A percentile compares a stretch with the other conserved stretches of the same genome.
These are phyloP conservation scores for Fusarium mangiferae DNA, from an alignment of 2,329 filamentous ascomycete species.

Conservation along the genomic window DNA sequence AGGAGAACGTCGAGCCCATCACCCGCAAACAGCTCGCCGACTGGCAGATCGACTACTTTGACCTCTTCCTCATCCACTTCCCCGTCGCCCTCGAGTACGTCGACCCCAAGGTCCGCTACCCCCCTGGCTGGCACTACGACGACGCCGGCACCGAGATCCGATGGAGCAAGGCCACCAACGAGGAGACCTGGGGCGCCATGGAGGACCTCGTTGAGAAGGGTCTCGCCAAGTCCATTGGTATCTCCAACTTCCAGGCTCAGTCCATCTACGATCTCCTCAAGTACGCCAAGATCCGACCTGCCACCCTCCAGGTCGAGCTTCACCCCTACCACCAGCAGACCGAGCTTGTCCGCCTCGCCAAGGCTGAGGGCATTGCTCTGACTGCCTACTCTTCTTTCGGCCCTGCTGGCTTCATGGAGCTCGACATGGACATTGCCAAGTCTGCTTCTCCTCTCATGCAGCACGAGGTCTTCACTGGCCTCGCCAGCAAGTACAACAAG, in stretches of 20 bases:
- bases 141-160: conserved; percentile 68
- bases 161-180: conserved; percentile 75
- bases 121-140: conserved; percentile 79
- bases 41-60: conserved; percentile 90
- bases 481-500: conserved; percentile 77
- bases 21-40: conserved; percentile 80
- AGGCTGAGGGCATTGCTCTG: conserved; percentile 75
- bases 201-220: conserved; percentile 76
- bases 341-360: conserved; percentile 74
- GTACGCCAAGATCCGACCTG: conserved; percentile 78
- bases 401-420: conserved; percentile 80
- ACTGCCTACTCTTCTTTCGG: conserved; percentile 90
- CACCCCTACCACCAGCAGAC: conserved; percentile 87
- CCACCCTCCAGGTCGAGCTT: conserved; percentile 88
- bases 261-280: conserved; percentile 82
- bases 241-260: conserved; percentile 85
- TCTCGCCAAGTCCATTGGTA: conserved; percentile 78
- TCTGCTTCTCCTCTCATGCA: conserved; percentile 78
- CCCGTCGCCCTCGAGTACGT: conserved; percentile 88
- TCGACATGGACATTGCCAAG: conserved; percentile 69
- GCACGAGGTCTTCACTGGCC: conserved; percentile 69
- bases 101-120: conserved; percentile 81
- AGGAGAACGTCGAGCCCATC: conserved; percentile 79
- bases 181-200: conserved; percentile 86
- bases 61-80: conserved; percentile 91